phyloP scores from a whole-genome alignment of 2,329 filamentous ascomycete genomes.

The Alternaria atra region DNA sequence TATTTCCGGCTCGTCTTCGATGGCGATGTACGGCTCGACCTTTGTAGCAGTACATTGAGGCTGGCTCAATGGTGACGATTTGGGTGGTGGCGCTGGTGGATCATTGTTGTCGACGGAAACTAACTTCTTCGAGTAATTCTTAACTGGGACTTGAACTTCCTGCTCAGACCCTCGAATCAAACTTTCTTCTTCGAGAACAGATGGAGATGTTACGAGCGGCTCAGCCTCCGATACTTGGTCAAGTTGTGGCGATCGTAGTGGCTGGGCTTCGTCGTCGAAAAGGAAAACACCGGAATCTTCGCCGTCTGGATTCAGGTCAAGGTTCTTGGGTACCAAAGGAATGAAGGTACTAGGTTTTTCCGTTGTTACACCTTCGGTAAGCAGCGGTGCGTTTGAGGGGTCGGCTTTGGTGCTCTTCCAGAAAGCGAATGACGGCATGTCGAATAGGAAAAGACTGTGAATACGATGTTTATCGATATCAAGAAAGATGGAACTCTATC shows the following conservation, averaged over 20 bases:
- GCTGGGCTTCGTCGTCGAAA: conserved; percentile 18
- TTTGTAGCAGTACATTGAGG: neutral
- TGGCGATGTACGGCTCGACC: no score
- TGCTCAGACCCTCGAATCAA: neutral
- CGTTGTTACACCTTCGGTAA: conserved; percentile 12
- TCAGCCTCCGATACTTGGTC: neutral
- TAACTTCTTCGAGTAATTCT: neutral
- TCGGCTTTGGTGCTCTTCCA: conserved; percentile 29
- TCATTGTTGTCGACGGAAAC: neutral
- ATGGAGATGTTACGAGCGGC: neutral
- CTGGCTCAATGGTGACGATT: neutral
- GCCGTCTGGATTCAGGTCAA: conserved; percentile 25
- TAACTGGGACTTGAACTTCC: neutral
- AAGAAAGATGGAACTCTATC: neutral
- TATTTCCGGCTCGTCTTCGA: neutral
- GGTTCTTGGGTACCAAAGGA: conserved; percentile 1
- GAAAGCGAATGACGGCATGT: conserved; percentile 36
- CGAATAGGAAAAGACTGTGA: neutral
- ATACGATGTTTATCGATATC: neutral
- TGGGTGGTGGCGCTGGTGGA: neutral
- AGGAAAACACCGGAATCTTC: conserved; percentile 30
- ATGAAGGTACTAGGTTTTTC: neutral
- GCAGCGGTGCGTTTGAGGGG: conserved; percentile 14
- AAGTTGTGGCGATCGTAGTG: neutral
- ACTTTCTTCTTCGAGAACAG: neutral